Evolutionary conservation across 2,329 filamentous ascomycete species (phyloP).

Genomic region (Aspergillus sp.): DNA sequence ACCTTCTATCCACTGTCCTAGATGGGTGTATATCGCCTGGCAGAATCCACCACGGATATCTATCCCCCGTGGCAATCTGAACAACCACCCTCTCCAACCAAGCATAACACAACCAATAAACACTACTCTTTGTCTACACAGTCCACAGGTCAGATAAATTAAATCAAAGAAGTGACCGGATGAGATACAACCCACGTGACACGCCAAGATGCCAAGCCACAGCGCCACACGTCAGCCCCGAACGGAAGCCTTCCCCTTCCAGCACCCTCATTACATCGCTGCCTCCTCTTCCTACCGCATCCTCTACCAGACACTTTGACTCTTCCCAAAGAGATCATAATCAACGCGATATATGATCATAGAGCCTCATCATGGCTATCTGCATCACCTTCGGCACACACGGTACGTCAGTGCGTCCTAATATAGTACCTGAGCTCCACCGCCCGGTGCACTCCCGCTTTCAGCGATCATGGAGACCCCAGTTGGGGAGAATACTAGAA

Average conservation of each 20-base stretch:
- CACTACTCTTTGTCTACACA: too few relatives aligned
- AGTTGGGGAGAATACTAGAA: not conserved
- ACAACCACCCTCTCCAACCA: too few relatives aligned
- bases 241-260: slow-evolving; percentile 21
- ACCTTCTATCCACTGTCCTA: too few relatives aligned
- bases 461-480: not conserved
- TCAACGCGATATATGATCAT: not conserved
- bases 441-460: not conserved
- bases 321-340: not conserved
- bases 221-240: slow-evolving; percentile 28
- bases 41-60: too few relatives aligned
- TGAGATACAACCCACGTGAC: not conserved
- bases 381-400: slow-evolving; percentile 45
- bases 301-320: not conserved
- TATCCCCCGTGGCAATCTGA: too few relatives aligned
- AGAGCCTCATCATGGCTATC: slow-evolving; percentile 34
- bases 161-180: too few relatives aligned
- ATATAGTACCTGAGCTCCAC: not conserved
- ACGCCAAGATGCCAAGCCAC: slow-evolving; percentile 34
- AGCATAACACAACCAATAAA: too few relatives aligned
- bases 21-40: too few relatives aligned
- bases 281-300: slow-evolving; percentile 1
- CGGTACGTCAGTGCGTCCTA: slow-evolving; percentile 26
- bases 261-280: not conserved
- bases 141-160: too few relatives aligned